Percentiles rank a stretch among this genome's conserved stretches.
Conservation (phyloP, 2,329 filamentous ascomycete species). For the Fusarium chaquense region DNA sequence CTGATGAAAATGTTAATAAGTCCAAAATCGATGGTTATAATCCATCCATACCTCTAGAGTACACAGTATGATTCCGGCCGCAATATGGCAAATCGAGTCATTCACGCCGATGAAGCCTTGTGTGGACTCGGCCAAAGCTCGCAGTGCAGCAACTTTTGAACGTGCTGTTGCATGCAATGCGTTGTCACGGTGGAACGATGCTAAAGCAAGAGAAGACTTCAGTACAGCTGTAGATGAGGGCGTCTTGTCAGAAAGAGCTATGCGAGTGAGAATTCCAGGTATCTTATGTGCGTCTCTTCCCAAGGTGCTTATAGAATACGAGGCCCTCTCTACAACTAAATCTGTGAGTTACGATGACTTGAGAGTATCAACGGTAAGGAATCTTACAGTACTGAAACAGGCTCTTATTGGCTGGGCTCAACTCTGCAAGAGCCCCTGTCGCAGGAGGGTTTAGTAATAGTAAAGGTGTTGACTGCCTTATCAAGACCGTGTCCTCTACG, state of each 20-base stretch:
- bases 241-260: constrained; percentile 22
- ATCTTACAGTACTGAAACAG: constrained; percentile 41
- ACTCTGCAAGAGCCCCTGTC: background rate
- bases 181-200: constrained; percentile 23
- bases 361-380: rapidly evolving
- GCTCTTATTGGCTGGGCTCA: constrained; percentile 37
- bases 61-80: constrained; percentile 35
- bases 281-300: constrained; percentile 24
- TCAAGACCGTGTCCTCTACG: rapidly evolving
- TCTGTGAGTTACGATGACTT: background rate
- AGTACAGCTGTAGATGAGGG: constrained; percentile 30
- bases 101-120: background rate
- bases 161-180: background rate
- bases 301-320: constrained; percentile 30
- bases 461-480: rapidly evolving
- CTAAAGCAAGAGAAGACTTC: constrained; percentile 19
- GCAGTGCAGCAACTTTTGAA: constrained; percentile 29
- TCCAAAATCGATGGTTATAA: rapidly evolving
- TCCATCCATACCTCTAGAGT: constrained; percentile 24
- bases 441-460: background rate
- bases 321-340: constrained; percentile 31
- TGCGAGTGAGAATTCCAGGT: constrained; percentile 24
- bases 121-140: constrained; percentile 15
- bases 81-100: constrained; percentile 36
- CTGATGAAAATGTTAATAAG: background rate